Evolutionary conservation across 2,329 filamentous ascomycete species (phyloP), one percentile per base, ranked within the genome.

Genomic region (Nemania diffusa): DNA sequence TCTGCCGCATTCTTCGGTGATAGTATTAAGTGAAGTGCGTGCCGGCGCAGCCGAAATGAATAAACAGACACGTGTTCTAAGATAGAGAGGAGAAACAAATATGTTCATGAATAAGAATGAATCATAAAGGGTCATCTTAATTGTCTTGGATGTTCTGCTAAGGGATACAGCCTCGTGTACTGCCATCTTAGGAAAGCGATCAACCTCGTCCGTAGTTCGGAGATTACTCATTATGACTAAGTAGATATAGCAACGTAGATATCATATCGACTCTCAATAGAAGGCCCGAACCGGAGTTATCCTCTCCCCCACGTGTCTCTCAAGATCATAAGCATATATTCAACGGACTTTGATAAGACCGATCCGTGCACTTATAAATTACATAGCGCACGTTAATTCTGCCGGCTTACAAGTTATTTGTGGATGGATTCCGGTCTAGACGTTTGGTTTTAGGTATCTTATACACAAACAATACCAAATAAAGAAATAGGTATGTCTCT

Each of bases 371-470:
- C 29, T 22, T 17, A 29, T 20, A n/a, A 4, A 26, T 24, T 46
- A 26, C 22, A 15, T 27, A 26, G 48, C 50, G 50, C 37, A 50
- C 46, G 22, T 29, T 32, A 34, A 26, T 32, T 55, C 27, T 9
- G 48, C 37, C 50, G 42, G 50, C 26, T 62, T 37, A 59, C 57
- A 29, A 17, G 1, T 11, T 15, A 11, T 37, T 32, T 13, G 26
- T n/a, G 7, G 17, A 46, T 22, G 37, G 48, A 44, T 58, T 53
- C 62, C 62, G 24, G 37, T 55, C 44, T 64, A 20, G 48, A 55
- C 46, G 37, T 34, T n/a, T n/a, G n/a, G n/a, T 9, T 6, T 29
- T 22, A 24, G 24, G 52, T 15, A 15, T 20, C 42, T 42, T 56
- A 27, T 57, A 55, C n/a, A n/a, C n/a, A n/a, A n/a, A n/a, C n/a